Evolutionary conservation across 345 rosid species (phyloP).

Genomic region (Gynandropsis gynandra): DNA sequence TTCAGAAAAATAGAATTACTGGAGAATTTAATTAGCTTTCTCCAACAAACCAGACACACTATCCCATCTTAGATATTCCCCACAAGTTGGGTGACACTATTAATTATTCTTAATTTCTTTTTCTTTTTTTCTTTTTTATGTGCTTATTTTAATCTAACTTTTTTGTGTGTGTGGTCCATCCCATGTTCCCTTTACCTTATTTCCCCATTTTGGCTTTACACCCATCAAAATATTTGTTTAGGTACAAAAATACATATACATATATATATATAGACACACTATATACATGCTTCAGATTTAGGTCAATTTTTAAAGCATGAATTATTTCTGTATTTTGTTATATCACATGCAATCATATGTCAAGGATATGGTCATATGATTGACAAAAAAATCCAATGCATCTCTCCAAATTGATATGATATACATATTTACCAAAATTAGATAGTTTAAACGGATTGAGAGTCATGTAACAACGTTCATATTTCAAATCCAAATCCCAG

Average conservation of each 20-base stretch:
- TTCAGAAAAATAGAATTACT: not conserved
- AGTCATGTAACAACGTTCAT: too few relatives aligned
- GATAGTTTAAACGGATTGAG: too few relatives aligned
- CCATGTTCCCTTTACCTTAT: constrained; percentile 31
- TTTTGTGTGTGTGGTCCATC: constrained; percentile 50
- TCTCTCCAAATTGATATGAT: constrained; percentile 4
- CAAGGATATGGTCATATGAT: constrained; percentile 46
- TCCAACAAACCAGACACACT: constrained; percentile 49
- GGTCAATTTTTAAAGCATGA: constrained; percentile 14
- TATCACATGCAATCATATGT: constrained; percentile 30
- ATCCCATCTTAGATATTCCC: constrained; percentile 52
- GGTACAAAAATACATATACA: not conserved
- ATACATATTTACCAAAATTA: too few relatives aligned
- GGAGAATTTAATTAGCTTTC: not conserved
- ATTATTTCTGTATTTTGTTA: constrained; percentile 13
- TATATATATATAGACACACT: not conserved
- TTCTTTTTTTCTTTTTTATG: constrained; percentile 21
- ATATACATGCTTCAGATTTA: constrained; percentile 13
- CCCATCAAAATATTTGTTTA: constrained; percentile 26
- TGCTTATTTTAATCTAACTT: constrained; percentile 37
- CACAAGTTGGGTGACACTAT: constrained; percentile 59
- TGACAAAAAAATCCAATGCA: constrained; percentile 38
- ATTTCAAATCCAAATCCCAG: too few relatives aligned
- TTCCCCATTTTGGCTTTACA: constrained; percentile 26
- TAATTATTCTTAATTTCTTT: constrained; percentile 27